Percentiles rank a stretch among this genome's conserved stretches.
Evolutionary conservation across 2,329 filamentous ascomycete species (phyloP).

Genomic region (Clarireedia homoeocarpa): DNA sequence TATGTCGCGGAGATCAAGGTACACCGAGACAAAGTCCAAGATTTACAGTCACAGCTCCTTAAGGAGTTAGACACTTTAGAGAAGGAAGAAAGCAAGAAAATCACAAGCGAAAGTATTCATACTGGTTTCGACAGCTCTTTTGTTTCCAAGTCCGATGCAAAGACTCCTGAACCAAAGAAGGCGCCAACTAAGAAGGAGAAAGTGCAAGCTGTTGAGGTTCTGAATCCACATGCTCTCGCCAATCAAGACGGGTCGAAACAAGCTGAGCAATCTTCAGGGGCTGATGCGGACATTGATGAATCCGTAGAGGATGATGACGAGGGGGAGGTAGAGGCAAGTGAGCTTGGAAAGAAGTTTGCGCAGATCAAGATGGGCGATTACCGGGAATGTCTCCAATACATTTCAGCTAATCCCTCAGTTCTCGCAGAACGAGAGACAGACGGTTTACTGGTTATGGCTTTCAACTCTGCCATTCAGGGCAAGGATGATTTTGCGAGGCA

Average conservation of each 20-base stretch:
- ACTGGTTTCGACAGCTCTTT: constrained; percentile 86
- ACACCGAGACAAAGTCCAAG: constrained; percentile 71
- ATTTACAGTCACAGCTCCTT: constrained; percentile 67
- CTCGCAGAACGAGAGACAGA: constrained; percentile 83
- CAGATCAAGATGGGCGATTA: constrained; percentile 72
- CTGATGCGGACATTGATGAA: constrained; percentile 57
- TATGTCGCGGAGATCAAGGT: constrained; percentile 72
- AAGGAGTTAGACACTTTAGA: constrained; percentile 73
- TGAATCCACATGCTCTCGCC: constrained; percentile 56
- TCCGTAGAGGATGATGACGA: constrained; percentile 48
- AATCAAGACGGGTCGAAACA: constrained; percentile 36
- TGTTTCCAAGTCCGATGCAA: constrained; percentile 53
- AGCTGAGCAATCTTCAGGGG: constrained; percentile 41
- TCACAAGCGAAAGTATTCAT: constrained; percentile 84
- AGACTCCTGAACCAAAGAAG: constrained; percentile 16
- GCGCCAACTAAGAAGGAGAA: constrained; percentile 37
- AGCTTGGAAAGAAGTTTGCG: constrained; percentile 73
- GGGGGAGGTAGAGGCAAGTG: constrained; percentile 66
- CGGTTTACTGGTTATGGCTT: constrained; percentile 82
- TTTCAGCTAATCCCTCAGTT: constrained; percentile 70
- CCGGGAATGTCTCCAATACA: constrained; percentile 63
- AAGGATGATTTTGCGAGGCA: constrained; percentile 71
- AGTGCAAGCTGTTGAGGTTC: constrained; percentile 56
- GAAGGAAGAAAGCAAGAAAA: constrained; percentile 78
- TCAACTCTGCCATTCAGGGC: constrained; percentile 74